These are phyloP conservation scores for Komagataella pseudopastoris DNA, from an alignment of 805 yeast genomes.

Conservation along the genomic window DNA sequence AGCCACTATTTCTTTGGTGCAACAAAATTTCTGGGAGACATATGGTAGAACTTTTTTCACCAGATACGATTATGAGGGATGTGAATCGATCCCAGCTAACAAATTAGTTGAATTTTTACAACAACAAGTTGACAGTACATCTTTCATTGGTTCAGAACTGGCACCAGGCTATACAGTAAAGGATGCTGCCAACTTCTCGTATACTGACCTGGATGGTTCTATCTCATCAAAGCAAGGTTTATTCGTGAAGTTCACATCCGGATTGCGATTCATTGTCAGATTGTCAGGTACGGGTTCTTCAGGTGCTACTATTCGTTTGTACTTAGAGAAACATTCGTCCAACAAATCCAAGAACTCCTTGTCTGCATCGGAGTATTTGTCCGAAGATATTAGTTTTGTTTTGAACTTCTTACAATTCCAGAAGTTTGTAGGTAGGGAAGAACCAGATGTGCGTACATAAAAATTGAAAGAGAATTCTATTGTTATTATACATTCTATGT, in stretches of 20 bases:
- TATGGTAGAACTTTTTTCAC: constrained; percentile 97
- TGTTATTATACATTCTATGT: constrained; percentile 26
- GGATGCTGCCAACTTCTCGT: constrained; percentile 80
- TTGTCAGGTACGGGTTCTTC: constrained; percentile 96
- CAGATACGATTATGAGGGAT: constrained; percentile 86
- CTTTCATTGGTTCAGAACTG: constrained; percentile 38
- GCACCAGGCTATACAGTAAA: constrained; percentile 39
- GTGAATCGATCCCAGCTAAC: constrained; percentile 60
- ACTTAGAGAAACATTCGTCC: constrained; percentile 69
- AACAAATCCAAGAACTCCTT: constrained; percentile 36
- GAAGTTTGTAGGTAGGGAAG: constrained; percentile 63
- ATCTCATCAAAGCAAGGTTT: constrained; percentile 84
- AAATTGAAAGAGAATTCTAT: background rate
- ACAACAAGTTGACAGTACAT: constrained; percentile 18
- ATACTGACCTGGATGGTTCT: constrained; percentile 90
- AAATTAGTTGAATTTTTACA: constrained; percentile 46
- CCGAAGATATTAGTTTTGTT: constrained; percentile 46
- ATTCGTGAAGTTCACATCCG: constrained; percentile 66
- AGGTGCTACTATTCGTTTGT: constrained; percentile 92
- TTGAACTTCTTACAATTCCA: constrained; percentile 58
- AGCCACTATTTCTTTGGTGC: constrained; percentile 69
- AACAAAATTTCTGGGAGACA: constrained; percentile 73
- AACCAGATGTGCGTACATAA: constrained; percentile 82
- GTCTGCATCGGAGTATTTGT: constrained; percentile 56
- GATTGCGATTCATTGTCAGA: constrained; percentile 78